phyloP scores from a whole-genome alignment of 345 rosid species.

The Boechera divaricarpa region DNA sequence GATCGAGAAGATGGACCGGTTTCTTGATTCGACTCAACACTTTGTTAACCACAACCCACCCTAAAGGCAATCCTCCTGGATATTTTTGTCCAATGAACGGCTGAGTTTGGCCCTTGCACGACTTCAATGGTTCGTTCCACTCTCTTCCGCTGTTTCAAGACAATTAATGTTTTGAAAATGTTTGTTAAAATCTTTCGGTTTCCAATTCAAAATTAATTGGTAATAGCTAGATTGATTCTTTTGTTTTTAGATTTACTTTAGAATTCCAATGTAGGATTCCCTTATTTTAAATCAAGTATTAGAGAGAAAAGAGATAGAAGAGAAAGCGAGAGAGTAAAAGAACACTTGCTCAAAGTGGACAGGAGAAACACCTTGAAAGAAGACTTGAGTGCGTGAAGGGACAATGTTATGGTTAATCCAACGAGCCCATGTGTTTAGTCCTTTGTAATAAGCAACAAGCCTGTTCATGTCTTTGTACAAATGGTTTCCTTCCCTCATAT shows the following conservation, averaged over 20 bases:
- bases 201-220: not conserved
- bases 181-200: not conserved
- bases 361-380: conserved; percentile 88
- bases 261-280: not conserved
- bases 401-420: conserved; percentile 73
- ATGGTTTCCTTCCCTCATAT: conserved; percentile 66
- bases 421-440: conserved; percentile 91
- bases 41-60: conserved; percentile 73
- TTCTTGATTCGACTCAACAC: conserved; percentile 76
- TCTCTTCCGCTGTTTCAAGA: conserved; percentile 67
- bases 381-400: conserved; percentile 72
- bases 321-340: not conserved
- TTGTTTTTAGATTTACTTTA: not conserved
- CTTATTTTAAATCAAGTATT: not conserved
- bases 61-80: conserved; percentile 74
- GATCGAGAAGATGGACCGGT: conserved; percentile 72
- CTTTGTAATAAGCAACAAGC: conserved; percentile 79
- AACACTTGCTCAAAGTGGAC: conserved; percentile 82
- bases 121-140: conserved; percentile 67
- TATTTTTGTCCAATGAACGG: conserved; percentile 69
- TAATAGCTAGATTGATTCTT: not conserved
- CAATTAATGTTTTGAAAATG: conserved; percentile 17
- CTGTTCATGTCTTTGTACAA: conserved; percentile 85
- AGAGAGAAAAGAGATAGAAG: not conserved
- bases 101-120: conserved; percentile 64